Conservation (phyloP, 345 rosid species). For the Syzygium grande region DNA sequence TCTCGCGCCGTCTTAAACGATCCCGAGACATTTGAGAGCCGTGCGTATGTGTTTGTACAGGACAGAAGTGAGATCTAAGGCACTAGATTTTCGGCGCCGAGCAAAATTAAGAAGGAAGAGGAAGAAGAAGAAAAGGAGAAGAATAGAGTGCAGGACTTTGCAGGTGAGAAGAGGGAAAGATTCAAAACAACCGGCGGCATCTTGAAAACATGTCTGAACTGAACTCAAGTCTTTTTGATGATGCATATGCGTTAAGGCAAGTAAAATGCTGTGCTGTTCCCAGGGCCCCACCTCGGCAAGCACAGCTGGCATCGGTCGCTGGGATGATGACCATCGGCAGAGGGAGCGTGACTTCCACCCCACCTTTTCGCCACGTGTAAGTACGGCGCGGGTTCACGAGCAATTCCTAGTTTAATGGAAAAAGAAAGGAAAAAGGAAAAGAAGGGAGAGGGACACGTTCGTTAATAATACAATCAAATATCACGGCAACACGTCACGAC, state of each 20-base stretch:
- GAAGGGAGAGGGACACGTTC: not conserved
- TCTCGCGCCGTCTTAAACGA: not conserved
- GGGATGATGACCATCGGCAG: too few relatives aligned
- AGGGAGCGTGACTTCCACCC: constrained; percentile 9
- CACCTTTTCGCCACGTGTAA: constrained; percentile 6
- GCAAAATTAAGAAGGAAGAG: not conserved
- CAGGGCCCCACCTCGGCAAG: not conserved
- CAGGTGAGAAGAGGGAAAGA: not conserved
- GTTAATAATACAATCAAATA: too few relatives aligned
- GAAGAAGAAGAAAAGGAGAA: too few relatives aligned
- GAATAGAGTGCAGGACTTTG: not conserved
- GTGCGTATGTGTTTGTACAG: not conserved
- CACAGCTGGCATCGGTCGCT: not conserved
- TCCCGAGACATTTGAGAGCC: not conserved
- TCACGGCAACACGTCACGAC: too few relatives aligned
- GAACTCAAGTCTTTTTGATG: not conserved
- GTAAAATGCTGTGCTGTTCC: not conserved
- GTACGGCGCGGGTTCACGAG: not conserved
- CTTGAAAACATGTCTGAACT: not conserved
- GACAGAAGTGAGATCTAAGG: not conserved
- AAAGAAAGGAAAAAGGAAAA: not conserved
- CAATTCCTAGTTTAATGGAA: not conserved
- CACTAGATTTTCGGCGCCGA: not conserved
- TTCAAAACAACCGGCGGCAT: not conserved
- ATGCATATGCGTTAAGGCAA: not conserved